Percentiles rank a stretch among this genome's conserved stretches.
Conservation (phyloP, 2,329 filamentous ascomycete genomes). For the Aspergillus nomiae region DNA sequence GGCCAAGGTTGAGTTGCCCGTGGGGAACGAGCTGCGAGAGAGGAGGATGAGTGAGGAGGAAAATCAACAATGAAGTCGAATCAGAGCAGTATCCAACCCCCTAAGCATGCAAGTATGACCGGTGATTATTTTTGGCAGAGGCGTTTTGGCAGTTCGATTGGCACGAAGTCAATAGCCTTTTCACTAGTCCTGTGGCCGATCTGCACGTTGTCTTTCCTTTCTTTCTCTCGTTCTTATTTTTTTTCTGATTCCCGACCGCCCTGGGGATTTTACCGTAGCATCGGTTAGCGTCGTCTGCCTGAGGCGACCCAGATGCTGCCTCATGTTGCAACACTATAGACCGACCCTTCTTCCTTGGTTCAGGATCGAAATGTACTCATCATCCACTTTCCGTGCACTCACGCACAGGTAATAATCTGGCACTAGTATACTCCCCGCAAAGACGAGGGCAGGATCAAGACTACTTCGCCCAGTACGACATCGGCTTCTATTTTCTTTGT, state of each 20-base stretch:
- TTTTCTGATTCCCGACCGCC: background rate
- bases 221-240: background rate
- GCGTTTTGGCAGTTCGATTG: background rate
- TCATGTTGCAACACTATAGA: background rate
- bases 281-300: background rate
- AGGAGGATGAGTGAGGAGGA: background rate
- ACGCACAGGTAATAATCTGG: no score
- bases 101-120: conserved; percentile 6
- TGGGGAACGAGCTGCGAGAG: background rate
- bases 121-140: conserved; percentile 5
- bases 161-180: conserved; percentile 1
- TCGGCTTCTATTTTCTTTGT: background rate
- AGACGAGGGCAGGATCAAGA: background rate
- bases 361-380: background rate
- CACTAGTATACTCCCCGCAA: background rate
- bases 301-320: background rate
- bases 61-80: conserved; percentile 1
- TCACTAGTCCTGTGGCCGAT: conserved; percentile 2
- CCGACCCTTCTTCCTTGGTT: background rate
- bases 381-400: no score
- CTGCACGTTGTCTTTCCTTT: conserved; percentile 1
- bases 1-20: background rate
- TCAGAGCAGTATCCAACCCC: background rate
- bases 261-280: background rate
- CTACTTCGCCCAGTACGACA: background rate